Evolutionary conservation across 192 early-diverging fungal species (phyloP).

Genomic region (Endogone sp.): DNA sequence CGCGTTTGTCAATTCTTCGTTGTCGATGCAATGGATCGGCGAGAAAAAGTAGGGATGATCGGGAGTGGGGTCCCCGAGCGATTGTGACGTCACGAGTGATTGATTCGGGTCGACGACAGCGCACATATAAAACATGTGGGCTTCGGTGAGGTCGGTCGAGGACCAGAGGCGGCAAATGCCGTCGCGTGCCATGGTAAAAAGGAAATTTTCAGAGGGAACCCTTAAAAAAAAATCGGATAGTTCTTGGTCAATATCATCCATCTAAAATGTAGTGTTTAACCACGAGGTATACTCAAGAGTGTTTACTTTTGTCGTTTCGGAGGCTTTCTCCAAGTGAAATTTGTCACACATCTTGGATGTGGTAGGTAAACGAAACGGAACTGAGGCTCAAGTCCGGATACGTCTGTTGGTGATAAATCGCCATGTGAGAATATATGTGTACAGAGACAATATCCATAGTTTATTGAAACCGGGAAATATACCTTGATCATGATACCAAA

Average conservation of each 20-base stretch:
- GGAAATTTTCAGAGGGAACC: constrained; percentile 13
- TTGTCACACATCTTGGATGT: constrained; percentile 55
- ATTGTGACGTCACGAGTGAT: constrained; percentile 38
- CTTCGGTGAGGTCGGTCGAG: constrained; percentile 38
- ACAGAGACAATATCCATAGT: too few relatives aligned
- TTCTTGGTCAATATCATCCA: neutral
- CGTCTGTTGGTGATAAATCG: neutral
- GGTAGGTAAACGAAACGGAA: constrained; percentile 61
- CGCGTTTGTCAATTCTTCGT: constrained; percentile 45
- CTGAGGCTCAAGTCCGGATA: neutral
- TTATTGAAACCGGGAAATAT: constrained; percentile 3
- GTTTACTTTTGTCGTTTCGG: constrained; percentile 26
- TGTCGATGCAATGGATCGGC: constrained; percentile 57
- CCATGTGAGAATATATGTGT: too few relatives aligned
- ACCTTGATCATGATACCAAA: constrained; percentile 47
- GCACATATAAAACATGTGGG: constrained; percentile 59
- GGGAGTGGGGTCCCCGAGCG: constrained; percentile 9
- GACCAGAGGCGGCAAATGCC: constrained; percentile 73
- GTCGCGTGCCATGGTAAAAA: constrained; percentile 68
- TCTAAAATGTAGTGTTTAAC: constrained; percentile 1
- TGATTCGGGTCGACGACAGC: constrained; percentile 67
- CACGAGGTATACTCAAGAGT: neutral
- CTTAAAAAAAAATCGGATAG: neutral
- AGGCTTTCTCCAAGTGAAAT: constrained; percentile 63
- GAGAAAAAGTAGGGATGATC: constrained; percentile 29